A percentile compares a stretch with the other conserved stretches of the same genome.
Evolutionary conservation across 2,329 filamentous ascomycete species (phyloP).

Genomic region (Curvularia lunata): DNA sequence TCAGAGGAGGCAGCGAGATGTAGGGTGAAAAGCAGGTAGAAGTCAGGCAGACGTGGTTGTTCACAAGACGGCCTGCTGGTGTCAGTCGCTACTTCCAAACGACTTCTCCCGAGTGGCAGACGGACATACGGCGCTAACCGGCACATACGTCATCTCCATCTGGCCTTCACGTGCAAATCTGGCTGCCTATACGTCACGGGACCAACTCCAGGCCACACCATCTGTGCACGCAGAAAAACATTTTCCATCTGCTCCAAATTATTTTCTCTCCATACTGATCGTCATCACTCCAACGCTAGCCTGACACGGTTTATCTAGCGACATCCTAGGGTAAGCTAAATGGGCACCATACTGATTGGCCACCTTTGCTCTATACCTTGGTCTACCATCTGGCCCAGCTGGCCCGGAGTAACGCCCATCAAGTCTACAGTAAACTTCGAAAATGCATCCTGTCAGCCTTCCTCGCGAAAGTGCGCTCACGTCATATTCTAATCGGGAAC

Average conservation of each 20-base stretch:
- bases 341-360: constrained; percentile 11
- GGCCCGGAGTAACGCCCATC: background rate
- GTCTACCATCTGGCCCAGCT: background rate
- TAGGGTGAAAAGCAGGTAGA: constrained; percentile 7
- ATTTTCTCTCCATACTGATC: background rate
- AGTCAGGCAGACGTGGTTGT: constrained; percentile 12
- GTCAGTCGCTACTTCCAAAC: constrained; percentile 15
- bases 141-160: constrained; percentile 24
- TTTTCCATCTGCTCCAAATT: background rate
- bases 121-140: constrained; percentile 24
- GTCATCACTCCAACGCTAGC: background rate
- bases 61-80: constrained; percentile 14
- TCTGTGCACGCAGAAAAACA: background rate
- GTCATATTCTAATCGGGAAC: background rate
- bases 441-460: background rate
- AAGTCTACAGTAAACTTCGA: background rate
- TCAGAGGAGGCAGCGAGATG: constrained; percentile 30
- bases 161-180: background rate
- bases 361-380: background rate
- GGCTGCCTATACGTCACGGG: background rate
- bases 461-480: background rate
- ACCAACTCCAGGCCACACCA: background rate
- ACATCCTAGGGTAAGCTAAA: background rate
- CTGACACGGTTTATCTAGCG: background rate
- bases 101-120: constrained; percentile 17